Conservation (phyloP, 2,329 filamentous ascomycete species). For the Alternaria sp. region DNA sequence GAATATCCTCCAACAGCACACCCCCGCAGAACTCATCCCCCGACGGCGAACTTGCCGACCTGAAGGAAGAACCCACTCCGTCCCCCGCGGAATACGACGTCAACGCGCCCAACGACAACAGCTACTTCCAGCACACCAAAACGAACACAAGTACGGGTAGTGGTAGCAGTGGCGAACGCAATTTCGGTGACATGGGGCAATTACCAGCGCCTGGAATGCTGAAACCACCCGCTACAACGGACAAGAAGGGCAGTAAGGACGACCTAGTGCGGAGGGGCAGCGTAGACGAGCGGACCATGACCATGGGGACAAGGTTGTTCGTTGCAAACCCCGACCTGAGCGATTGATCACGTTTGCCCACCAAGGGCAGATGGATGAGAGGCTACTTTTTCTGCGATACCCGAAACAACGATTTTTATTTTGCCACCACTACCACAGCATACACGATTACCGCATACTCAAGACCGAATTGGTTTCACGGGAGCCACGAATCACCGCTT, state of each 20-base stretch:
- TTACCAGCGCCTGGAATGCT: constrained; percentile 52
- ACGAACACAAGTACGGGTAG: constrained; percentile 56
- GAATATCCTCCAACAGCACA: constrained; percentile 62
- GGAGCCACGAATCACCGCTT: background rate
- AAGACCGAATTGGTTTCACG: background rate
- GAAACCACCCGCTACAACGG: constrained; percentile 55
- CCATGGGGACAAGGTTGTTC: constrained; percentile 76
- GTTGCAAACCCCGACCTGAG: constrained; percentile 83
- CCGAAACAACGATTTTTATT: constrained; percentile 29
- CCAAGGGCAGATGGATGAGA: constrained; percentile 2
- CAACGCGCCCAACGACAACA: constrained; percentile 27
- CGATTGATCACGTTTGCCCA: constrained; percentile 49
- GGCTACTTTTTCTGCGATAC: constrained; percentile 42
- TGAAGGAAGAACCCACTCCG: constrained; percentile 58
- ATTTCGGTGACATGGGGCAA: constrained; percentile 64
- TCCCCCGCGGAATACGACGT: constrained; percentile 50
- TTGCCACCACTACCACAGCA: constrained; percentile 10
- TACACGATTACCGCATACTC: constrained; percentile 5
- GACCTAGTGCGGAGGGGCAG: constrained; percentile 80
- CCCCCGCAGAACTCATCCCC: constrained; percentile 58
- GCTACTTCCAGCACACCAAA: constrained; percentile 57
- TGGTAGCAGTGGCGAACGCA: constrained; percentile 55
- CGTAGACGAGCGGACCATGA: constrained; percentile 83
- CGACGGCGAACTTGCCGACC: constrained; percentile 49
- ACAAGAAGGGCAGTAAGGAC: constrained; percentile 66